Conservation (phyloP, 768 basidiomycete genomes). For the Porpolomopsis calyptriformis region DNA sequence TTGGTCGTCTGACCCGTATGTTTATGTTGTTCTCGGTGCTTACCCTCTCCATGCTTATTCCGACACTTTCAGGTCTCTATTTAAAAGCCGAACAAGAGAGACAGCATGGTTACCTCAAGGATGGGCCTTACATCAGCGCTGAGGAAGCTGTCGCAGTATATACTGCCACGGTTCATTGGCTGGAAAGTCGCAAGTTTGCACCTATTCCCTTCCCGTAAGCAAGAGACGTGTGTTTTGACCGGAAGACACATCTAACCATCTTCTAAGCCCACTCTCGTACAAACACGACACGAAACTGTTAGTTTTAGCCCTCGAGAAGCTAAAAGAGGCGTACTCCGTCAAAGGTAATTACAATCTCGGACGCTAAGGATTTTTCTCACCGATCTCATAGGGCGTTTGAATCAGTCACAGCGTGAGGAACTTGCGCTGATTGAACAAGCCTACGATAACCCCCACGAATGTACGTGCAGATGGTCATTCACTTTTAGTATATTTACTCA, state of each 20-base stretch:
- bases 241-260: background rate
- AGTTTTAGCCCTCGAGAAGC: constrained; percentile 91
- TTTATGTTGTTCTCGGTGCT: constrained; percentile 7
- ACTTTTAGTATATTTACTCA: background rate
- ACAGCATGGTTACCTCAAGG: constrained; percentile 97
- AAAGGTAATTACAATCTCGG: constrained; percentile 42
- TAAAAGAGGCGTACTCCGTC: constrained; percentile 98
- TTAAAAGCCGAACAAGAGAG: constrained; percentile 98
- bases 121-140: constrained; percentile 97
- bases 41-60: constrained; percentile 8
- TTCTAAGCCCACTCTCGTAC: constrained; percentile 76
- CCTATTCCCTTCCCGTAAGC: constrained; percentile 96
- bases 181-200: constrained; percentile 94
- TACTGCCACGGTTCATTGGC: constrained; percentile 97
- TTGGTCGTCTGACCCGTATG: constrained; percentile 90
- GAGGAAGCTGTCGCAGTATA: constrained; percentile 99
- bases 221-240: background rate
- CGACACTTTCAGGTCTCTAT: constrained; percentile 51
- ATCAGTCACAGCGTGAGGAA: constrained; percentile 97
- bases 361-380: background rate
- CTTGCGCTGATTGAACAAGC: constrained; percentile 97
- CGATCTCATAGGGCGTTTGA: constrained; percentile 53
- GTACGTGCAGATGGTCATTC: constrained; percentile 27
- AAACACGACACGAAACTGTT: constrained; percentile 98
- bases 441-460: constrained; percentile 99